Base-by-base conservation (phyloP, 306 rosid genomes). In the Castanea sativa region DNA sequence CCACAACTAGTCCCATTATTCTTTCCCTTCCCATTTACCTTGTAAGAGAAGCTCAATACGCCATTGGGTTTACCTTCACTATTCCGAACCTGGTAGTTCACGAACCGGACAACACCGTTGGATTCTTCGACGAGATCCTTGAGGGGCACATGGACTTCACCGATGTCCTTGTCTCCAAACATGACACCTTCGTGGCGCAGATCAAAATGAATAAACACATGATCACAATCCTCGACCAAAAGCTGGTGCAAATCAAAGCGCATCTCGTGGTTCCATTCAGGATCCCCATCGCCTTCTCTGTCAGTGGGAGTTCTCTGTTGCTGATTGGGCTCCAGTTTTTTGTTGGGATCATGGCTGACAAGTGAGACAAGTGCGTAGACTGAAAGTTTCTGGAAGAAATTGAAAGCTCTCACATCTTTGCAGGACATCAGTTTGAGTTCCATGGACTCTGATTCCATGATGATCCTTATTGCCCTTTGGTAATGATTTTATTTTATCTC, bases 301-400 rank as follows among this genome's bases (percentile, higher is more conserved):
- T 86, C 63, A 0, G 80, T 76, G 0, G 38, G 81, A 51, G 90
- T 85, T 55, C 71, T 71, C 78, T 89, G 86, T 3, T 12, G 52
- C 45, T 89, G 90, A 15, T 6, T 76, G 16, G 79, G 74, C 19
- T 63, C 76, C 18, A 88, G 74, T 8, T 81, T 6, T 10, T 18
- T 73, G 0, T 52, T 52, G 1, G 87, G 73, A 29, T 90, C 81
- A 8, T 80, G 64, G 76, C 78, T 82, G 11, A 59, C 81, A 45
- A 92, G 55, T 70, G 80, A 84, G 63, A 79, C 86, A 41, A 74
- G 56, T 0, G 86, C 84, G 77, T 87, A 90, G 18, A 83, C 25
- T 0, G 89, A 83, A 69, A 92, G 92, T 75, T 90, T 92, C 86
- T 90, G 92, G 55, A 92, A 92, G 76, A 92, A 90, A 71, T 89